A percentile compares a stretch with the other conserved stretches of the same genome.
These are phyloP conservation scores for peach (Prunus persica) DNA, from an alignment of 306 rosid species.

Conservation along the genomic window Prunus_persica_NCBIv2 NC_034015.1:17557001-17557500, in stretches of 20 bases:
- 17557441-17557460: neutral
- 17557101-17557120: constrained; percentile 28
- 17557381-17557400: too few relatives aligned
- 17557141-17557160: neutral
- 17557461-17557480: neutral
- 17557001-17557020: constrained; percentile 27
- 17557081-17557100: constrained; percentile 16
- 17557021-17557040: constrained; percentile 20
- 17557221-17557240: neutral
- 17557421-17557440: neutral
- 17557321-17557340: too few relatives aligned
- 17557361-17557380: too few relatives aligned
- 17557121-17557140: constrained; percentile 22
- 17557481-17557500: neutral
- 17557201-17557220: neutral
- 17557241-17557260: neutral
- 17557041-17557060: constrained; percentile 7
- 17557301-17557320: neutral
- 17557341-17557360: neutral
- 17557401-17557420: too few relatives aligned
- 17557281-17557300: neutral
- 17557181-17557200: neutral
- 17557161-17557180: neutral
- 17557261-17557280: neutral
- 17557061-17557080: constrained; percentile 1